Evolutionary conservation across 2,329 filamentous ascomycete species (phyloP), one percentile per base, ranked within the genome.

Genomic region (Penicillium glabrum): DNA sequence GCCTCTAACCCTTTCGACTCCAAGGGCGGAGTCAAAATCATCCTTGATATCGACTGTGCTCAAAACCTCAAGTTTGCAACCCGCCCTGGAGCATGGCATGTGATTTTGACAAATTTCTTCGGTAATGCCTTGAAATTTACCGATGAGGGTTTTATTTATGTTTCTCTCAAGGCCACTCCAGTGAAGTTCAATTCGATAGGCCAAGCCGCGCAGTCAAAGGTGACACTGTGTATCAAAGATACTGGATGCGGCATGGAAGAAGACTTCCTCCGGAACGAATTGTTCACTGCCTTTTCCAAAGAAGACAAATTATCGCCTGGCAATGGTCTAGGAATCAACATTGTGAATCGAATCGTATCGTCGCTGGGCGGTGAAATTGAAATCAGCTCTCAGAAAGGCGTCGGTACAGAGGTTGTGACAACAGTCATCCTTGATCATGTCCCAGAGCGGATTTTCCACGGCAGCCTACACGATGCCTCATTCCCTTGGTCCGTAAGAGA

Each of bases 241-340:
- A 70, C 69, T 7, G 71, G 71, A 7, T 60, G 63, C n/a, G 71
- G 71, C 2, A 73, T 73, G 33, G 55, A 55, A 8, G 27, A 60
- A 13, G 59, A 66, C 29, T 69, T 62, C 57, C 45, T 68, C 3
- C 53, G 64, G 7, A 66, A 64, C 27, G 57, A 64, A 16, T 41
- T 72, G 9, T 89, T 86, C 65, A 80, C 77, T 0, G 81, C 86
- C 0, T 89, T 89, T 60, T 74, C 78, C 0, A 86, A 89, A 56
- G 86, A 88, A 62, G 78, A 86, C 41, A 66, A 72, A 1, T 67
- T 88, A 1, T 72, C 79, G 0, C 76, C 80, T 0, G 86, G 86
- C 0, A 83, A 82, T 1, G 86, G 86, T 0, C 74, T 89, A 0
- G 86, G 86, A 0, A 71, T 89, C 14, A 83, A 80, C 47, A 80